A percentile compares a stretch with the other conserved stretches of the same genome.
Evolutionary conservation across 73 alveolate genomes (phyloP).

Genomic region (Paramecium bursaria): DNA sequence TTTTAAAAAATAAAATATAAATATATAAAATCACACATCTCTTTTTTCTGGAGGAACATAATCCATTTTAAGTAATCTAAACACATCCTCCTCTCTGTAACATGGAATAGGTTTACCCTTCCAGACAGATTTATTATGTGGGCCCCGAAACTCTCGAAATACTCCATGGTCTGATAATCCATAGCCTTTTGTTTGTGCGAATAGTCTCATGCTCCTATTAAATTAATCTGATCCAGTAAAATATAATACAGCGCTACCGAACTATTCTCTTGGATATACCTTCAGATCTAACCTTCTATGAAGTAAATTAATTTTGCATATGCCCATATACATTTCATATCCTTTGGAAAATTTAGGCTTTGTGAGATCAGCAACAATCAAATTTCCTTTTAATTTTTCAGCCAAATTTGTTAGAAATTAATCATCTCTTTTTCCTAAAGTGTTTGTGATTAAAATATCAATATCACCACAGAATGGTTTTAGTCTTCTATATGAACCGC

Average conservation of each 20-base stretch:
- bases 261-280: slow-evolving; percentile 85
- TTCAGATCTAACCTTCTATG: slow-evolving; percentile 94
- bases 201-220: slow-evolving; percentile 93
- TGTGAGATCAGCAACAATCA: slow-evolving; percentile 82
- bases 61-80: too few species aligned
- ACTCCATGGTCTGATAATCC: slow-evolving; percentile 91
- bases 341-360: slow-evolving; percentile 75
- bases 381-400: slow-evolving; percentile 76
- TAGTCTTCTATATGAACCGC: slow-evolving; percentile 97
- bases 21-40: too few species aligned
- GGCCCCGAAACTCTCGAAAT: slow-evolving; percentile 73
- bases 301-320: slow-evolving; percentile 75
- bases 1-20: too few species aligned
- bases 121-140: slow-evolving; percentile 69
- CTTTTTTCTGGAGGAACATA: too few species aligned
- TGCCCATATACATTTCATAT: slow-evolving; percentile 90
- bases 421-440: slow-evolving; percentile 76
- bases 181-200: slow-evolving; percentile 90
- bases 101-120: slow-evolving; percentile 81
- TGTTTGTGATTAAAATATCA: slow-evolving; percentile 91
- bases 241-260: slow-evolving; percentile 91
- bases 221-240: slow-evolving; percentile 96
- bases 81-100: slow-evolving; percentile 91
- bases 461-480: slow-evolving; percentile 96
- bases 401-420: slow-evolving; percentile 84